Evolutionary conservation across 345 rosid species (phyloP), one percentile per base, ranked within the genome.

Genomic region (Arabidopsis arenosa): DNA sequence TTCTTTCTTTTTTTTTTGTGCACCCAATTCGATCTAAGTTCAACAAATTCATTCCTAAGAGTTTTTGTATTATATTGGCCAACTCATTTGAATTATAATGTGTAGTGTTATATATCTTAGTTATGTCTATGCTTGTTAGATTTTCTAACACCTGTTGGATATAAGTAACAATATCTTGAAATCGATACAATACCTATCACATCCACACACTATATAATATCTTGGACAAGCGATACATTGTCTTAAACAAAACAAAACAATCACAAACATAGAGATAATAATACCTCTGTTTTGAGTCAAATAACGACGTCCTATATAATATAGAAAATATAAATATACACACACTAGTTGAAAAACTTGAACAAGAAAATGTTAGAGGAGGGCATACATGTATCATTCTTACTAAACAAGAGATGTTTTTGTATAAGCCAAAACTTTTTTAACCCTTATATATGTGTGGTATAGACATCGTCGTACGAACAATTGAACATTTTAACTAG

Each of bases 91-190:
- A 44, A 28, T 44, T 4, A 23, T 2, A 60, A 18, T 18, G 5
- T 13, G 11, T 9, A 63, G n/a, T 36, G 33, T 7, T 10, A 39
- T 61, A 39, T 39, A 21, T 63, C 7, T 43, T 37, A 23, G 1
- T 23, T 23, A 60, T 23, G 13, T 44, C 13, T 28, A 9, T 17
- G 53, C 5, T 28, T 63, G 26, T 44, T 37, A 28, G 40, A 51
- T 33, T 67, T 51, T 33, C 1, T 33, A 57, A 33, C 23, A 15
- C 43, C 35, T 11, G 36, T 35, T 49, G 45, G 45, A 66, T 37
- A 48, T 49, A 33, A 66, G 9, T 32, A 66, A 66, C 58, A 48
- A 49, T 66, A 48, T 65, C 43, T 65, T 9, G 28, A 65, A 47
- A 47, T 65, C 17, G 10, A 17, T 48, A 47, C 52, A 47, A 21